These are phyloP conservation scores for Primulina tabacum DNA, from an alignment of 257 asterid species.

Conservation along the genomic window DNA sequence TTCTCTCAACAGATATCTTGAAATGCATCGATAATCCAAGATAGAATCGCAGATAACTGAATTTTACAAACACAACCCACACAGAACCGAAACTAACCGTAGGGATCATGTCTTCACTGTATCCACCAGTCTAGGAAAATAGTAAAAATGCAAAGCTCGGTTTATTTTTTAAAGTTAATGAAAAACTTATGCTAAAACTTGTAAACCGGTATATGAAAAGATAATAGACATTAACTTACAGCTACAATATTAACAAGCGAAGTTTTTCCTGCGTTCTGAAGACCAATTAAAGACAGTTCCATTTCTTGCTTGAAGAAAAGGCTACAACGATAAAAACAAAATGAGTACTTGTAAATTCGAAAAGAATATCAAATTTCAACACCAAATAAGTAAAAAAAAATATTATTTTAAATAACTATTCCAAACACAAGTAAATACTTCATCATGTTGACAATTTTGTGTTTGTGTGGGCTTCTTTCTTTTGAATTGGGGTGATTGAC, in stretches of 20 bases:
- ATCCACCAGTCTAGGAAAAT: slow-evolving; percentile 85
- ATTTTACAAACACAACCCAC: not conserved
- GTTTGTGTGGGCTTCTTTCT: not conserved
- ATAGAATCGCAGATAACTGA: slow-evolving; percentile 11
- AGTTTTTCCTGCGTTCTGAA: slow-evolving; percentile 98
- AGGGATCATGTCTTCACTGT: slow-evolving; percentile 99
- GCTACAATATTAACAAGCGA: slow-evolving; percentile 95
- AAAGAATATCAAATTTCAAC: slow-evolving; percentile 4
- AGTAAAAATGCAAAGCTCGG: not conserved
- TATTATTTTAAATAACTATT: not conserved
- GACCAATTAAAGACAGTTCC: slow-evolving; percentile 98
- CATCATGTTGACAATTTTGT: too few relatives aligned
- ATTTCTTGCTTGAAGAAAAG: slow-evolving; percentile 99
- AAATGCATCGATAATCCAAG: slow-evolving; percentile 5
- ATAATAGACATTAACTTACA: slow-evolving; percentile 48
- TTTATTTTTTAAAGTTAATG: not conserved
- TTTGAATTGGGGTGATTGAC: not conserved
- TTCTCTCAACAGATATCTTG: slow-evolving; percentile 12
- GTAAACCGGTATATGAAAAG: slow-evolving; percentile 4
- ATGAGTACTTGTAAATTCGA: not conserved
- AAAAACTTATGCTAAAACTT: not conserved
- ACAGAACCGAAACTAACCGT: slow-evolving; percentile 57
- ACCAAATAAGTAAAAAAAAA: not conserved
- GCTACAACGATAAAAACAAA: slow-evolving; percentile 42
- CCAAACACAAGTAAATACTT: not conserved